Evolutionary conservation across 2,329 filamentous ascomycete genomes (phyloP), one percentile per base, ranked within the genome.

Genomic region (Colletotrichum sp.): DNA sequence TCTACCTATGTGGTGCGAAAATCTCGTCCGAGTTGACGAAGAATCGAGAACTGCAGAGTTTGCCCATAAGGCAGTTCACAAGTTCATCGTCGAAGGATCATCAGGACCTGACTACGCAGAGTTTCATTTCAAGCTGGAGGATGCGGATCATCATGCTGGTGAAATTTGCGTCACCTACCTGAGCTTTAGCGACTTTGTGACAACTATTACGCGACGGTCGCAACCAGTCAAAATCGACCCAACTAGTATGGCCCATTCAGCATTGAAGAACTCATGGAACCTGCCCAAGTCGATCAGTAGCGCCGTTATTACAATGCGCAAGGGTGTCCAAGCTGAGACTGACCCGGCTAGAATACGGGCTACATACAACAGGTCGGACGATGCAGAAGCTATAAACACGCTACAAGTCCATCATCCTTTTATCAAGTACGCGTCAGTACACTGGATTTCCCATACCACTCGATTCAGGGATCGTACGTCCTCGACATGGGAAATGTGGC

Each of bases 401-500:
- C 39, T 44, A n/a, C 39, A 44, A 44, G 5, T 12, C 18, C 39
- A 44, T 44, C 2, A 44, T n/a, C 18, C 9, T 0, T 44, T 44
- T 44, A 0, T 44, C 18, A 44, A 44, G 39, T n/a, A 44, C 18
- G 18, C 39, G 5, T 44, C 39, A 12, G 39, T 44, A n/a, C 39
- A 44, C 39, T 44, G 39, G 39, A 44, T 44, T 4, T 44, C 39
- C 39, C 18, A 44, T 0, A 44, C 39, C 0, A 44, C 18, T 44
- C 18, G 9, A n/a, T 44, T 44, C 18, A 44, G 0, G 5, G 3
- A 0, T 44, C 3, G 3, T n/a, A 4, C 9, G 39, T 44, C 39
- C 39, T 44, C 18, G 18, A 44, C 18, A 44, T 44, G 39, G 39
- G 39, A 0, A 2, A n/a, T n/a, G 3, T 44, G 39, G 39, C 18